phyloP scores from a whole-genome alignment of 495 filamentous ascomycete species.

The Ascobolus immersus region DNA sequence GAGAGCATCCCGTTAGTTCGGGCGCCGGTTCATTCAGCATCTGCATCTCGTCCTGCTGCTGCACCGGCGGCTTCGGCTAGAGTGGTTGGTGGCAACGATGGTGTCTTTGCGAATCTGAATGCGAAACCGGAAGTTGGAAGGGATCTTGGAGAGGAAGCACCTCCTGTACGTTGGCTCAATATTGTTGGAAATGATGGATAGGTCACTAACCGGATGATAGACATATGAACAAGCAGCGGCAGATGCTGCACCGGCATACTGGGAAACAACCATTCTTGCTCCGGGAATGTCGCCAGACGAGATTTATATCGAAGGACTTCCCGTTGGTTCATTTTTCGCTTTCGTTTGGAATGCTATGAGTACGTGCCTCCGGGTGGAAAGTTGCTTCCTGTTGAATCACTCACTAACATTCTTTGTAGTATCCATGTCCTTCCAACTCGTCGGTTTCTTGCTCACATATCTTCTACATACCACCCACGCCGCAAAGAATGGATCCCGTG shows the following conservation, averaged over 20 bases:
- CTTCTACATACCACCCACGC: conserved; percentile 94
- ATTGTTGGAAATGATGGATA: conserved; percentile 3
- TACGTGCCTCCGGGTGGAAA: conserved; percentile 45
- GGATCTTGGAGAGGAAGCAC: conserved; percentile 55
- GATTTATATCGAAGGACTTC: conserved; percentile 86
- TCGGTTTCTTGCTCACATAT: conserved; percentile 93
- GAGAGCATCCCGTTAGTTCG: conserved; percentile 18
- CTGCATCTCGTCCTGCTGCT: conserved; percentile 19
- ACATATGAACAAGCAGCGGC: conserved; percentile 96
- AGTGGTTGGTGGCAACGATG: conserved; percentile 55
- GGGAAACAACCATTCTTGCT: conserved; percentile 93
- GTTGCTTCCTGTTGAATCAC: conserved; percentile 57
- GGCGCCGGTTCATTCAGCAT: conserved; percentile 18
- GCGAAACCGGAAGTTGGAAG: conserved; percentile 76
- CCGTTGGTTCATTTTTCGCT: conserved; percentile 81
- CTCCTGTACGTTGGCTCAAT: conserved; percentile 46
- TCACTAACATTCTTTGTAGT: conserved; percentile 84
- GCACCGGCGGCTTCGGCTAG: conserved; percentile 16
- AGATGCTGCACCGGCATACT: conserved; percentile 89
- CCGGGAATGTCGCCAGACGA: conserved; percentile 71
- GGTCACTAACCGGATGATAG: conserved; percentile 24
- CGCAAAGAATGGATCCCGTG: conserved; percentile 86
- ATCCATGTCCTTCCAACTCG: conserved; percentile 88
- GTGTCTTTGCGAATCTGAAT: conserved; percentile 82
- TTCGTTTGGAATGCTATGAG: conserved; percentile 97